A percentile compares a stretch with the other conserved stretches of the same genome.
These are phyloP conservation scores for Sherardia arvensis DNA, from an alignment of 257 asterid genomes.

Conservation along the genomic window DNA sequence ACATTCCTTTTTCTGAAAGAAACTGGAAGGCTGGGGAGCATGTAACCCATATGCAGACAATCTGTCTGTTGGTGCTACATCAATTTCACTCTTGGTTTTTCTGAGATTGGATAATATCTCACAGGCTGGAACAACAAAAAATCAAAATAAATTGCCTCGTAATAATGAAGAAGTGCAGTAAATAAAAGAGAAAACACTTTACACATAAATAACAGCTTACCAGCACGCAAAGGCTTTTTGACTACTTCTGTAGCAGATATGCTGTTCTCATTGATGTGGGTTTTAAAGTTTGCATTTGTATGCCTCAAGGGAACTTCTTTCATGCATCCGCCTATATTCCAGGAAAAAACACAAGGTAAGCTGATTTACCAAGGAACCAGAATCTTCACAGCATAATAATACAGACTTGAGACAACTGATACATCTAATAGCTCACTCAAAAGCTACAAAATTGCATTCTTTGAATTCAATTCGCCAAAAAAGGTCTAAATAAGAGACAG, in stretches of 20 bases:
- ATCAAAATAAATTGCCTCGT: slow-evolving; percentile 5
- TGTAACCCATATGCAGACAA: slow-evolving; percentile 19
- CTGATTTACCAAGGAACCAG: not conserved
- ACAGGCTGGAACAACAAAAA: slow-evolving; percentile 38
- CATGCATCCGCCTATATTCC: slow-evolving; percentile 18
- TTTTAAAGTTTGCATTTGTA: slow-evolving; percentile 21
- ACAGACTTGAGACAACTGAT: not conserved
- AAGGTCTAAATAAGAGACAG: not conserved
- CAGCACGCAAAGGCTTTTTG: slow-evolving; percentile 56
- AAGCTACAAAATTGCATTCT: not conserved
- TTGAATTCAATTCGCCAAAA: not conserved
- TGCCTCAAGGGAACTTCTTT: slow-evolving; percentile 23
- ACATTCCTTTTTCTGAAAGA: slow-evolving; percentile 20
- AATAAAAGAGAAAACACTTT: not conserved
- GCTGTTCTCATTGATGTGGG: slow-evolving; percentile 19
- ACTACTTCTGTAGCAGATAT: slow-evolving; percentile 20
- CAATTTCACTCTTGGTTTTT: slow-evolving; percentile 35
- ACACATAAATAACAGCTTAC: slow-evolving; percentile 36
- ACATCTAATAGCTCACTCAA: not conserved
- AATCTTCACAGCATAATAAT: not conserved
- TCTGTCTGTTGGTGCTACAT: slow-evolving; percentile 23
- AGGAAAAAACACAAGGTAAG: not conserved
- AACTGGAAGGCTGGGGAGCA: slow-evolving; percentile 27
- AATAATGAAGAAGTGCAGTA: not conserved
- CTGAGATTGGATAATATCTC: slow-evolving; percentile 68